Evolutionary conservation across 2,329 filamentous ascomycete species (phyloP).

Genomic region (Mycocentrospora acerina): DNA sequence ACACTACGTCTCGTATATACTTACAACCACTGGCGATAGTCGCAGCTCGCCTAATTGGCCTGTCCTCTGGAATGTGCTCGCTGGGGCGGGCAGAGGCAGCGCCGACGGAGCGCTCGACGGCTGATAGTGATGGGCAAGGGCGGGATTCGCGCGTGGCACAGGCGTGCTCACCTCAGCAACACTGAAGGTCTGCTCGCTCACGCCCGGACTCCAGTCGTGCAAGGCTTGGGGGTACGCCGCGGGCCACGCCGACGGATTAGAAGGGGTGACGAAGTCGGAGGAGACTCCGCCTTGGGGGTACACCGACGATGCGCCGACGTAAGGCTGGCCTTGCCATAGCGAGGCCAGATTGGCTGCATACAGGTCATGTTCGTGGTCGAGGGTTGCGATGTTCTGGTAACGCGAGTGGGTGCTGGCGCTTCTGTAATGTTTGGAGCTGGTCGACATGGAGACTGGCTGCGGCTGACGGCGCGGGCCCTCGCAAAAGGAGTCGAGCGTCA

Average conservation of each 20-base stretch:
- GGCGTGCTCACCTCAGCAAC: constrained; percentile 17
- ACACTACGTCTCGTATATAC: constrained; percentile 15
- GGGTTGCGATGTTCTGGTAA: constrained; percentile 24
- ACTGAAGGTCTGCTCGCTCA: constrained; percentile 20
- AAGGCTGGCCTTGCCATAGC: constrained; percentile 25
- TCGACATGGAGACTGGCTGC: constrained; percentile 27
- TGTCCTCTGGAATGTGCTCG: constrained; percentile 11
- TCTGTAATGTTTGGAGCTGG: constrained; percentile 35
- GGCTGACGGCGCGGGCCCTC: constrained; percentile 28
- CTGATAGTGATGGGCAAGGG: constrained; percentile 15
- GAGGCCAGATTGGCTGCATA: constrained; percentile 21
- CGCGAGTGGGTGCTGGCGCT: constrained; percentile 29
- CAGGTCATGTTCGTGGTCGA: constrained; percentile 22
- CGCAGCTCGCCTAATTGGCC: constrained; percentile 22
- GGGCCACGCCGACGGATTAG: constrained; percentile 21
- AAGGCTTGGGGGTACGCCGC: constrained; percentile 14
- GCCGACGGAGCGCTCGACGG: constrained; percentile 6
- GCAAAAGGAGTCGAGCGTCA: constrained; percentile 14
- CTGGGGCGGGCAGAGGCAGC: constrained; percentile 11
- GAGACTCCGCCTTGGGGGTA: constrained; percentile 23
- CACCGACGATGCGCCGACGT: constrained; percentile 24
- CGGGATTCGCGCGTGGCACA: constrained; percentile 17
- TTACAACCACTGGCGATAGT: constrained; percentile 22
- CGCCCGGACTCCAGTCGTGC: constrained; percentile 20
- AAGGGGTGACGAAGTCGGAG: constrained; percentile 25